A percentile compares a stretch with the other conserved stretches of the same genome.
Evolutionary conservation across 257 asterid species (phyloP).

Genomic region (Fraxinus pennsylvanica): DNA sequence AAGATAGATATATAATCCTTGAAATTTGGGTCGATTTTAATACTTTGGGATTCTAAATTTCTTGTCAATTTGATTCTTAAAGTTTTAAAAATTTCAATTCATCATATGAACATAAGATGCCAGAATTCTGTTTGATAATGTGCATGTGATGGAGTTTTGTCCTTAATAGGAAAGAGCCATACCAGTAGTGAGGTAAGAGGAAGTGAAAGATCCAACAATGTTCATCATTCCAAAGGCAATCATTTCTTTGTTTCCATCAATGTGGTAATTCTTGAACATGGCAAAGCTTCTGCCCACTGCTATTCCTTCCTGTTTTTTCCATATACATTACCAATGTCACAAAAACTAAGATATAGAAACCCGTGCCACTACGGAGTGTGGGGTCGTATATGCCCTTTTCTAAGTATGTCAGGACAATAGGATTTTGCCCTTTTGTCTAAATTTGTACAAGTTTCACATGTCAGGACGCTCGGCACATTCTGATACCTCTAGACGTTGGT

Average conservation of each 20-base stretch:
- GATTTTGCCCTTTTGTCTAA: too few relatives aligned
- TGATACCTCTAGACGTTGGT: too few relatives aligned
- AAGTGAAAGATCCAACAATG: slow-evolving; percentile 87
- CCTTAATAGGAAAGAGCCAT: neutral
- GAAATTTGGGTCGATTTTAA: neutral
- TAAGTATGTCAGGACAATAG: too few relatives aligned
- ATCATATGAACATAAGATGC: neutral
- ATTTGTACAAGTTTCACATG: too few relatives aligned
- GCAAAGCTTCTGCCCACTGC: slow-evolving; percentile 98
- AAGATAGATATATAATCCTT: neutral
- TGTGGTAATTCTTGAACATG: slow-evolving; percentile 84
- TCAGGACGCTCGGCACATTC: too few relatives aligned
- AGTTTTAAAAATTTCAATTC: too few relatives aligned
- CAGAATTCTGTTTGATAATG: neutral
- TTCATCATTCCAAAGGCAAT: slow-evolving; percentile 94
- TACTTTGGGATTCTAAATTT: neutral
- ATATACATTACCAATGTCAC: neutral
- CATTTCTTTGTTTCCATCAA: slow-evolving; percentile 99
- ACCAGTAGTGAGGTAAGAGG: slow-evolving; percentile 94
- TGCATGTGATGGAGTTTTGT: neutral
- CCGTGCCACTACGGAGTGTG: neutral
- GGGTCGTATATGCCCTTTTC: too few relatives aligned
- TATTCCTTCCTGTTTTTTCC: slow-evolving; percentile 75
- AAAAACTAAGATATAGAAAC: neutral
- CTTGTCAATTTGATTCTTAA: neutral